A percentile compares a stretch with the other conserved stretches of the same genome.
phyloP scores from a whole-genome alignment of 116 monocot species.

The Cymodocea nodosa region DNA sequence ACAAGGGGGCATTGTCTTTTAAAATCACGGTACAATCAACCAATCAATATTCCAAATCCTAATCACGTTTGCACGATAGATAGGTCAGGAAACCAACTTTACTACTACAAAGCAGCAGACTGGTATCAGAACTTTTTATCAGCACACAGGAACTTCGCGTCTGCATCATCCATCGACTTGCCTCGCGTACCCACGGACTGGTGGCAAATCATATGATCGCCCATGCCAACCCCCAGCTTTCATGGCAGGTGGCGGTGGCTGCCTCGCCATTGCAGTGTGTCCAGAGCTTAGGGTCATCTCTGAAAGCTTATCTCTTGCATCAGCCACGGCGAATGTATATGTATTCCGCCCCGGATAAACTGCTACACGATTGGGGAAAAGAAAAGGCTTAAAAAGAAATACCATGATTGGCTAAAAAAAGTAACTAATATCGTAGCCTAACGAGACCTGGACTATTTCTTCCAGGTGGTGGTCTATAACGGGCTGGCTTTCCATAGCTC shows the following conservation, averaged over 20 bases:
- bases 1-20: too few relatives aligned
- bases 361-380: background rate
- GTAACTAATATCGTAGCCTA: too few relatives aligned
- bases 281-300: conserved; percentile 17
- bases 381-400: background rate
- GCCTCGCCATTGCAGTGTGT: background rate
- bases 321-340: conserved; percentile 7
- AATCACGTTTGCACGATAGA: too few relatives aligned
- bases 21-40: too few relatives aligned
- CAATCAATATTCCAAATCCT: too few relatives aligned
- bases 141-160: too few relatives aligned
- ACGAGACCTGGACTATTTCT: conserved; percentile 14
- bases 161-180: conserved; percentile 8
- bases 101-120: too few relatives aligned
- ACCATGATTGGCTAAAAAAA: too few relatives aligned
- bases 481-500: conserved; percentile 17
- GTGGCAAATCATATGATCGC: conserved; percentile 7
- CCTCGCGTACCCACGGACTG: conserved; percentile 11
- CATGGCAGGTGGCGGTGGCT: conserved; percentile 13
- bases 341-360: background rate
- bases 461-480: conserved; percentile 24
- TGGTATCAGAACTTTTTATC: too few relatives aligned
- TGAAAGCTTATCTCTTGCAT: conserved; percentile 18
- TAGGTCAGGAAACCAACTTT: too few relatives aligned
- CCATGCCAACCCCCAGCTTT: conserved; percentile 31